Conservation (phyloP, 1,284 basidiomycete genomes). For the Farysia itapuensis region DNA sequence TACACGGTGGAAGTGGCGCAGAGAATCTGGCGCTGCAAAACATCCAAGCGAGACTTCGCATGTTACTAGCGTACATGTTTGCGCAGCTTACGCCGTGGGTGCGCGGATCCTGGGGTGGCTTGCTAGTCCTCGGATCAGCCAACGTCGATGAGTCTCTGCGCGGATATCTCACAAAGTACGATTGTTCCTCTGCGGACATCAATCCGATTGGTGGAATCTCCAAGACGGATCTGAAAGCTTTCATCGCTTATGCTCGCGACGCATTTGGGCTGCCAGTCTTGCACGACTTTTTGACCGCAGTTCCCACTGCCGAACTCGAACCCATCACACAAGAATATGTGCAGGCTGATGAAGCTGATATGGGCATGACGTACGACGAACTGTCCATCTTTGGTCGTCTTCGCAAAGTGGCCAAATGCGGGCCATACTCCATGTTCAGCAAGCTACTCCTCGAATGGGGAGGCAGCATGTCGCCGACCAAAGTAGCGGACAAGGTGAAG, state of each 20-base stretch:
- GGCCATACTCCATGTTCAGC: conserved; percentile 93
- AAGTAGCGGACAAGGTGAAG: conserved; percentile 98
- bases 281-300: conserved; percentile 77
- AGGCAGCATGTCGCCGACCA: conserved; percentile 10
- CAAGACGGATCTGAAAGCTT: conserved; percentile 94
- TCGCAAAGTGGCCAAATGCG: conserved; percentile 93
- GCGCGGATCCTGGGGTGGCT: conserved; percentile 76
- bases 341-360: conserved; percentile 91
- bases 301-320: conserved; percentile 93
- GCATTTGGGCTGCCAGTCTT: conserved; percentile 84
- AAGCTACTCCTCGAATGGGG: conserved; percentile 94
- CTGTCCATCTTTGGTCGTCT: conserved; percentile 88
- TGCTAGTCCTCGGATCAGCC: conserved; percentile 91
- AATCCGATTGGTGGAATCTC: conserved; percentile 98
- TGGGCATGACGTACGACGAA: conserved; percentile 97
- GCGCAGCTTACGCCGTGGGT: conserved; percentile 95
- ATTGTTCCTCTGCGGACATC: conserved; percentile 77
- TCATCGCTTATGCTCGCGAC: conserved; percentile 80
- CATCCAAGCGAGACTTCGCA: conserved; percentile 90
- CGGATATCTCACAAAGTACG: conserved; percentile 97
- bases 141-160: conserved; percentile 98
- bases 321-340: conserved; percentile 91
- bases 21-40: conserved; percentile 98
- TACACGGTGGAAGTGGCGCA: conserved; percentile 80
- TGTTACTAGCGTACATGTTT: conserved; percentile 96